Evolutionary conservation across 805 yeast genomes (phyloP), one percentile per base, ranked within the genome.

Genomic region (Yarrowia sp.): DNA sequence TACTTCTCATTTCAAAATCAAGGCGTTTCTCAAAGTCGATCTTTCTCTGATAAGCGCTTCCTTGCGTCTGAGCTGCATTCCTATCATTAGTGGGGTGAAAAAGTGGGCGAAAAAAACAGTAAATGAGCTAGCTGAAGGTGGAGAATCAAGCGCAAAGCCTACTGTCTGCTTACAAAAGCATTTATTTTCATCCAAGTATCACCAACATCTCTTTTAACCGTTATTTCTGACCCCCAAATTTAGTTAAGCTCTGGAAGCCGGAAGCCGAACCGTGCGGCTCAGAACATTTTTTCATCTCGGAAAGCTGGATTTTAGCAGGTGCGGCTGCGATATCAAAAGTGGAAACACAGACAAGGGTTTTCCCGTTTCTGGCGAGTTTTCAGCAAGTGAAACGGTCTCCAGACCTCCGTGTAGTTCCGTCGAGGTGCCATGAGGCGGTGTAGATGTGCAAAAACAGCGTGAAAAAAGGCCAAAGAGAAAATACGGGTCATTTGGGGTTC

Each of bases 371-470:
- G 56, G 36, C 26, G n/a, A 11, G 9, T 22, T 52, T 52, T n/a
- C 40, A 5, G 53, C 53, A 8, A 8, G 4, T 3, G 1, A 1
- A 9, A 1, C 7, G 26, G 41, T 15, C 11, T 26, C 1, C 14
- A 35, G 22, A 50, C 40, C 19, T 35, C 56, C 56, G 56, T 36
- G 19, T 52, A 16, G 56, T 52, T 16, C 56, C 56, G 56, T 52
- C 10, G 56, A 52, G 56, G 56, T 52, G n/a, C 26, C 8, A 10
- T 16, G 5, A 35, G 41, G 56, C 56, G 56, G 42, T 12, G 36
- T 26, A 19, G 5, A 26, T 26, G 53, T 7, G 8, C 9, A 46
- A 26, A 49, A 8, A 15, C 12, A 7, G 8, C 7, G 40, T 32
- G 40, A 32, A 16, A 16, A 52, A 8, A 3, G 15, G 9, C 5